Evolutionary conservation across 2,329 filamentous ascomycete species (phyloP).

Genomic region (Ploettnerulaceae sp.): DNA sequence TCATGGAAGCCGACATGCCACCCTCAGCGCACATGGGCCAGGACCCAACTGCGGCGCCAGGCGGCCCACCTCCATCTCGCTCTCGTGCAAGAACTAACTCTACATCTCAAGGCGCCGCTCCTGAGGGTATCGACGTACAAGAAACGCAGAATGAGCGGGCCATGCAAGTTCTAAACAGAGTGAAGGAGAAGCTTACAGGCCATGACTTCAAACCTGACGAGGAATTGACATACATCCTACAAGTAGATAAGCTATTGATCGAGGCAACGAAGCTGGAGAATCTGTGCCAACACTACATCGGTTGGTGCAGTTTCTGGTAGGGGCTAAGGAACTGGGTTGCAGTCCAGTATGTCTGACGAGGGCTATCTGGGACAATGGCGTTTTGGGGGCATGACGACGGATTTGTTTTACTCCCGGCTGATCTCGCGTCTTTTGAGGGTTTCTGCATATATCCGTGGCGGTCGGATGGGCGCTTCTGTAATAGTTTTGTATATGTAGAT

Average conservation of each 20-base stretch:
- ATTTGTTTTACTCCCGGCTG: neutral
- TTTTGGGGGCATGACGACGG: neutral
- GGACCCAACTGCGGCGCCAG: constrained; percentile 33
- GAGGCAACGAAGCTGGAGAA: constrained; percentile 98
- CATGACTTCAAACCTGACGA: constrained; percentile 83
- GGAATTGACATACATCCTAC: constrained; percentile 77
- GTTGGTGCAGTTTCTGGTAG: constrained; percentile 98
- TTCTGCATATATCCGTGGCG: neutral
- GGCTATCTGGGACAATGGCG: neutral
- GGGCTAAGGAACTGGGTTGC: neutral
- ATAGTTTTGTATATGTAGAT: neutral
- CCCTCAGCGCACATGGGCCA: constrained; percentile 53
- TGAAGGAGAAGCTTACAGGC: constrained; percentile 93
- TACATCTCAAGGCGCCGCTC: constrained; percentile 38
- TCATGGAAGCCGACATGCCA: constrained; percentile 59
- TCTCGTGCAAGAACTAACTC: constrained; percentile 57
- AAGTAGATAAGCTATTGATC: constrained; percentile 91
- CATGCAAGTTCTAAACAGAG: constrained; percentile 82
- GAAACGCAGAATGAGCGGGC: constrained; percentile 93
- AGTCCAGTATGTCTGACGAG: neutral
- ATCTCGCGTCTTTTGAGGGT: neutral
- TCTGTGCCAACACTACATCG: constrained; percentile 97
- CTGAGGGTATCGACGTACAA: constrained; percentile 39
- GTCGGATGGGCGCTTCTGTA: neutral
- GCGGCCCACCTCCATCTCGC: constrained; percentile 45